These are phyloP conservation scores for Termitomyces sp. DNA, from an alignment of 768 basidiomycete species.

Conservation along the genomic window DNA sequence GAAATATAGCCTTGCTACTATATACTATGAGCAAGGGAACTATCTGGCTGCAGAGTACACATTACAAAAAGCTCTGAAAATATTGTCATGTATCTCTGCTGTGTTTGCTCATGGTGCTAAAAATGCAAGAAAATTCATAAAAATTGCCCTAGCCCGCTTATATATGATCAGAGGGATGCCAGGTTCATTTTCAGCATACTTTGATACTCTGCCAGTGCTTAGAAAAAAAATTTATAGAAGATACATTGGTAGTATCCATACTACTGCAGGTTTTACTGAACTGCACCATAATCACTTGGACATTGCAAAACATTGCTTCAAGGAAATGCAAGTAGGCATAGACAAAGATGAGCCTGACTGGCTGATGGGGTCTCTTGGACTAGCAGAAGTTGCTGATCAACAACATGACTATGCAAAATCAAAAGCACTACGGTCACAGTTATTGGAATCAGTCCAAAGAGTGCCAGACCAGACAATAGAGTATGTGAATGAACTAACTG, in stretches of 20 bases:
- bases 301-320: background rate
- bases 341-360: background rate
- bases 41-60: background rate
- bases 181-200: background rate
- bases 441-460: too few relatives aligned
- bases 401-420: too few relatives aligned
- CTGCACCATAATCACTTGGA: background rate
- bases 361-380: background rate
- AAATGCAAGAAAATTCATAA: background rate
- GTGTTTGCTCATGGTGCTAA: accelerated
- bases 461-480: too few relatives aligned
- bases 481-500: too few relatives aligned
- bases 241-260: background rate
- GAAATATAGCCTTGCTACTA: background rate
- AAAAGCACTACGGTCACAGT: too few relatives aligned
- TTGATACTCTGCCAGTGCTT: background rate
- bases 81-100: background rate
- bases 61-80: background rate
- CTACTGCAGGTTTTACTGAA: background rate
- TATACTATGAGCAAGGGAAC: background rate
- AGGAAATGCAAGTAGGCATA: background rate
- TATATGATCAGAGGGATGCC: background rate
- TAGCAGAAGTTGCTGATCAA: too few relatives aligned
- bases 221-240: background rate
- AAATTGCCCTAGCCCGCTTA: background rate